Evolutionary conservation across 2,329 filamentous ascomycete species (phyloP).

Genomic region (Xylaria sp.): DNA sequence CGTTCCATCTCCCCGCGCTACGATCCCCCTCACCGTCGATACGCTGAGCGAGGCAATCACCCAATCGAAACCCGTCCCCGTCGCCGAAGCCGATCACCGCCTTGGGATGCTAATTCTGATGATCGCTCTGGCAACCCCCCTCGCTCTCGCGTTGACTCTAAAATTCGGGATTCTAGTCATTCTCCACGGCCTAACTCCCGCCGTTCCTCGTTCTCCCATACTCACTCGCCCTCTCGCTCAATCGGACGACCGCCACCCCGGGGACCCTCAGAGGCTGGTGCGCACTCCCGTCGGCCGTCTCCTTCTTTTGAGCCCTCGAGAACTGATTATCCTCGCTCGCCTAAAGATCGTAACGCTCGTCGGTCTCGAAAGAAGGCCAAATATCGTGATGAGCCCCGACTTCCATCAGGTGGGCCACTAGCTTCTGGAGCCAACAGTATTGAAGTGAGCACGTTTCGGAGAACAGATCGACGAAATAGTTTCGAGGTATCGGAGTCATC

Average conservation of each 20-base stretch:
- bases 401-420: conserved; percentile 52
- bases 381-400: conserved; percentile 55
- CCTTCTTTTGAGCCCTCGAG: conserved; percentile 43
- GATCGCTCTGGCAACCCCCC: conserved; percentile 37
- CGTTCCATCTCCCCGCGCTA: conserved; percentile 47
- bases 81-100: conserved; percentile 46
- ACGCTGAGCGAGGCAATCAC: conserved; percentile 44
- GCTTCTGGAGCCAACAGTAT: conserved; percentile 62
- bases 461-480: conserved; percentile 54
- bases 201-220: conserved; percentile 49
- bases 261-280: conserved; percentile 44
- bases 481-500: conserved; percentile 51
- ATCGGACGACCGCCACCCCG: conserved; percentile 38
- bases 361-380: conserved; percentile 53
- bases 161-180: conserved; percentile 44
- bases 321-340: conserved; percentile 46
- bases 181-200: conserved; percentile 47
- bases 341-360: conserved; percentile 46
- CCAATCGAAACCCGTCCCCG: conserved; percentile 41
- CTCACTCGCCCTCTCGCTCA: conserved; percentile 47
- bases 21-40: conserved; percentile 42
- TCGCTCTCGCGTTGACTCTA: conserved; percentile 42
- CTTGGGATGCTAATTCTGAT: conserved; percentile 42
- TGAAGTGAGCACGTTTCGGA: conserved; percentile 61
- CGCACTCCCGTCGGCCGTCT: conserved; percentile 45